Conservation (phyloP, 192 early-diverging fungal genomes). For the Backusella australiensis region DNA sequence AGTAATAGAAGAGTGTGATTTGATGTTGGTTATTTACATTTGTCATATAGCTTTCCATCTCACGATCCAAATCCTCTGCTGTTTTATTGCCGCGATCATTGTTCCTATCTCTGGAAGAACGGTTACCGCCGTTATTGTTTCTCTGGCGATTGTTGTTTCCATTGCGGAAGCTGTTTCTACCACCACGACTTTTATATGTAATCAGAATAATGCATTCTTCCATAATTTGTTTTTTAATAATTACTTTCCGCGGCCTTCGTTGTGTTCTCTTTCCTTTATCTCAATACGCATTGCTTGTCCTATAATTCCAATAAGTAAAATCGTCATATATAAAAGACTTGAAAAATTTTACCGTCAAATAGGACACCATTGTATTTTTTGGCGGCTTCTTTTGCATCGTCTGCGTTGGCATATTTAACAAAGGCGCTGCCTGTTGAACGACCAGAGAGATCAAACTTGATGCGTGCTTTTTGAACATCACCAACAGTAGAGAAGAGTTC, state of each 20-base stretch:
- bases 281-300: slow-evolving; percentile 29
- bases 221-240: background rate
- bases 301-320: background rate
- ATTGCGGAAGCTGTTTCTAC: background rate
- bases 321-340: background rate
- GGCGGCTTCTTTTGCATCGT: slow-evolving; percentile 44
- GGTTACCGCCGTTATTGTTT: background rate
- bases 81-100: slow-evolving; percentile 3
- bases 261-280: background rate
- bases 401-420: slow-evolving; percentile 38
- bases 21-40: slow-evolving; percentile 10
- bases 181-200: background rate
- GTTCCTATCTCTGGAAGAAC: slow-evolving; percentile 9
- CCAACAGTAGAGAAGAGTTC: slow-evolving; percentile 52
- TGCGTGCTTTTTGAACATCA: slow-evolving; percentile 34
- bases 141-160: background rate
- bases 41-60: slow-evolving; percentile 59
- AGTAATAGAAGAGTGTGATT: too few species aligned
- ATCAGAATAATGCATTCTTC: background rate
- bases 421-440: slow-evolving; percentile 51
- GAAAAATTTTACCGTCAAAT: slow-evolving; percentile 44
- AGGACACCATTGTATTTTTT: slow-evolving; percentile 49
- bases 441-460: slow-evolving; percentile 53
- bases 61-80: slow-evolving; percentile 49
- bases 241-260: background rate